phyloP scores from a whole-genome alignment of 768 basidiomycete genomes.

The Phanerodontia chrysosporium region DNA sequence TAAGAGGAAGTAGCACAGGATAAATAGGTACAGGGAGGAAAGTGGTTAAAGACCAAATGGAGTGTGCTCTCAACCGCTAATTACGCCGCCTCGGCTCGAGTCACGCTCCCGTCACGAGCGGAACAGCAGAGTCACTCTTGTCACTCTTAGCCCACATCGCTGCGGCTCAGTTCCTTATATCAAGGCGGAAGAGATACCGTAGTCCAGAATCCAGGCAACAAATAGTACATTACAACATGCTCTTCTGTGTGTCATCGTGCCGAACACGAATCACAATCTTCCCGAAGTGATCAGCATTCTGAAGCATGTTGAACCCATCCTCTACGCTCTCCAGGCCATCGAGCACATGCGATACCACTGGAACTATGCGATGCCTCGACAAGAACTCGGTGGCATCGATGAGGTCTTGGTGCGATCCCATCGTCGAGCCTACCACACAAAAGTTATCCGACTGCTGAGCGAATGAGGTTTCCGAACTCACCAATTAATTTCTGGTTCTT shows the following conservation, averaged over 20 bases:
- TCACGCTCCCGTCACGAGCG: background rate
- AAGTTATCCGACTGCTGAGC: background rate
- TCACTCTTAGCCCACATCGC: background rate
- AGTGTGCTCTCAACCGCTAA: background rate
- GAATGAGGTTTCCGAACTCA: constrained; percentile 26
- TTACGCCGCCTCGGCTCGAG: constrained; percentile 2
- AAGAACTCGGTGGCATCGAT: constrained; percentile 69
- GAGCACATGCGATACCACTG: constrained; percentile 67
- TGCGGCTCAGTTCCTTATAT: no score
- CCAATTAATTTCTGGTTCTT: constrained; percentile 73
- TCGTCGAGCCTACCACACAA: constrained; percentile 59
- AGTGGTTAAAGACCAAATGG: background rate
- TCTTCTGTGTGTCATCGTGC: constrained; percentile 4
- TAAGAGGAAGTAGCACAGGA: background rate
- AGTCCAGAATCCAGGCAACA: background rate
- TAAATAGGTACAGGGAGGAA: background rate
- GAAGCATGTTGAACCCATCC: constrained; percentile 66
- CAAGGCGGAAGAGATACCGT: no score
- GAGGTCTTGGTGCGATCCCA: constrained; percentile 79
- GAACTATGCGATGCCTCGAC: constrained; percentile 58
- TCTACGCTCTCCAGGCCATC: constrained; percentile 61
- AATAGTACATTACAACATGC: constrained; percentile 3
- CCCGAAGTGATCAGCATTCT: constrained; percentile 66
- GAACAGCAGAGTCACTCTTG: background rate
- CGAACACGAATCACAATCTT: constrained; percentile 62